phyloP scores from a whole-genome alignment of 208 protist genomes.

The Leishmania major region DNA sequence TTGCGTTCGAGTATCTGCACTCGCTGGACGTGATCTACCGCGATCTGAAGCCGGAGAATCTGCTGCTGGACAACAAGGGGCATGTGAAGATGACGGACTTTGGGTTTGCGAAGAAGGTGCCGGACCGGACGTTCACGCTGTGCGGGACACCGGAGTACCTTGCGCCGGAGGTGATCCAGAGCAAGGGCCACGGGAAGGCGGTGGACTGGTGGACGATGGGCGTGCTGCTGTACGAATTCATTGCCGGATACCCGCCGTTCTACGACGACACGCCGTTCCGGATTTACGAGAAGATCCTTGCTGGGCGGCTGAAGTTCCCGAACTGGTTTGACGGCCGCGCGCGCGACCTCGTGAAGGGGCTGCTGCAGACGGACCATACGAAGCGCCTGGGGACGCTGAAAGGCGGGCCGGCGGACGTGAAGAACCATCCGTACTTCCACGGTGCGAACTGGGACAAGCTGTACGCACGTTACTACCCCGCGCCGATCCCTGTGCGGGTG shows the following conservation, averaged over 20 bases:
- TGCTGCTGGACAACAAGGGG: slow-evolving; percentile 83
- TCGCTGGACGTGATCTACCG: slow-evolving; percentile 91
- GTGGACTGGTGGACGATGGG: slow-evolving; percentile 98
- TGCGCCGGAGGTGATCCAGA: slow-evolving; percentile 93
- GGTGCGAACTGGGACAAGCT: slow-evolving; percentile 94
- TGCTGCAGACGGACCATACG: slow-evolving; percentile 89
- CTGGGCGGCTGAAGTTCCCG: slow-evolving; percentile 79
- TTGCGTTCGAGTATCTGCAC: slow-evolving; percentile 93
- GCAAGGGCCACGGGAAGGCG: slow-evolving; percentile 93
- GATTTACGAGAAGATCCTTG: slow-evolving; percentile 92
- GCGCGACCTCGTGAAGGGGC: slow-evolving; percentile 80
- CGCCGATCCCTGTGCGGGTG: slow-evolving; percentile 83
- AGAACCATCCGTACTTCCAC: slow-evolving; percentile 95
- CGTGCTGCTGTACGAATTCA: slow-evolving; percentile 96
- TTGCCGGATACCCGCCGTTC: slow-evolving; percentile 93
- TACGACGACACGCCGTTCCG: slow-evolving; percentile 91
- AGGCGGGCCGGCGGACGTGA: slow-evolving; percentile 92
- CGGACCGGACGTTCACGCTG: slow-evolving; percentile 83
- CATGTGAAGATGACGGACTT: slow-evolving; percentile 91
- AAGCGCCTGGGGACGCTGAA: slow-evolving; percentile 91
- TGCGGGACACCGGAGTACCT: slow-evolving; percentile 92
- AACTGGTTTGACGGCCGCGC: slow-evolving; percentile 83
- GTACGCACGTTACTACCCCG: slow-evolving; percentile 76
- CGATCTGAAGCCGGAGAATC: slow-evolving; percentile 93
- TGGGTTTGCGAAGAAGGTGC: slow-evolving; percentile 85